These are phyloP conservation scores for Plenodomus biglobosus DNA, from an alignment of 2,329 filamentous ascomycete species.

Conservation along the genomic window DNA sequence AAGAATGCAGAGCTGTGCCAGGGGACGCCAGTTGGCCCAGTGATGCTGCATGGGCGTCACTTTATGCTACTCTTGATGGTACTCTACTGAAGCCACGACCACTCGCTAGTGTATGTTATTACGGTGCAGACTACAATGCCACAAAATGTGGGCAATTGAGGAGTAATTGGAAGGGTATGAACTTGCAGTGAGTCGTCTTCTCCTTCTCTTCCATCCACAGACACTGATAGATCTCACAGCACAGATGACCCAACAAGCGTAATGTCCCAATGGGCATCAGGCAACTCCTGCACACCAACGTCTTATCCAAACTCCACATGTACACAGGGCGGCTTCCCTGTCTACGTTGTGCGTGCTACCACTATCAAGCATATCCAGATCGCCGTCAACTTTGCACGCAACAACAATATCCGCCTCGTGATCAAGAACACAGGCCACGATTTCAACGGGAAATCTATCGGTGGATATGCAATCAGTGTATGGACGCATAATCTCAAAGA, in stretches of 20 bases:
- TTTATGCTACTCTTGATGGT: constrained; percentile 29
- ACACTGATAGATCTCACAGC: constrained; percentile 7
- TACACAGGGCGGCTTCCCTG: constrained; percentile 27
- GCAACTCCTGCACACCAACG: constrained; percentile 44
- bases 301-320: constrained; percentile 28
- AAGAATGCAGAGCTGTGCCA: constrained; percentile 22
- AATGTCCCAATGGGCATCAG: constrained; percentile 29
- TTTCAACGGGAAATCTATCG: constrained; percentile 13
- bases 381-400: constrained; percentile 18
- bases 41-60: constrained; percentile 20
- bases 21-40: constrained; percentile 25
- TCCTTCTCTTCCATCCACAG: neutral
- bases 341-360: constrained; percentile 28
- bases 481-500: constrained; percentile 26
- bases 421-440: constrained; percentile 24
- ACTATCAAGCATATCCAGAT: constrained; percentile 25
- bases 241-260: constrained; percentile 25
- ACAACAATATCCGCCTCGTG: constrained; percentile 25
- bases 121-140: constrained; percentile 20
- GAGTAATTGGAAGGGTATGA: constrained; percentile 18
- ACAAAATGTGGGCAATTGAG: constrained; percentile 18
- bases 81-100: constrained; percentile 26
- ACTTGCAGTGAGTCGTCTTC: constrained; percentile 17
- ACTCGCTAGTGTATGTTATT: constrained; percentile 25
- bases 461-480: constrained; percentile 12